phyloP scores from a whole-genome alignment of 2,329 filamentous ascomycete genomes.

The Neonectria magnoliae region DNA sequence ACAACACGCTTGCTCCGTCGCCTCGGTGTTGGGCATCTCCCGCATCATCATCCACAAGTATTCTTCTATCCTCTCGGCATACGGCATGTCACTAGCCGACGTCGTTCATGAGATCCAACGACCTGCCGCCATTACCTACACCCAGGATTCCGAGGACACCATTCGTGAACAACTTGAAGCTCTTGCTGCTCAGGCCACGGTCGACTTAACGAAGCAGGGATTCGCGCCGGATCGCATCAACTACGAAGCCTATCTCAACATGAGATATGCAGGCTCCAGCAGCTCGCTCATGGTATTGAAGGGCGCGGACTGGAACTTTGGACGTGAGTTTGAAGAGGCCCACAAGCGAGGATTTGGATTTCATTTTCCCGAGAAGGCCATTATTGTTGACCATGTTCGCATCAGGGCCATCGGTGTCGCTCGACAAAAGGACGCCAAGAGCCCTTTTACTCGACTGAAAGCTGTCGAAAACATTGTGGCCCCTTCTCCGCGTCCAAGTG shows the following conservation, averaged over 20 bases:
- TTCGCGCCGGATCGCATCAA: slow-evolving; percentile 54
- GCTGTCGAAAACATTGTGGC: slow-evolving; percentile 23
- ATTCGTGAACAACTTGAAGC: slow-evolving; percentile 37
- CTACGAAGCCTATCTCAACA: slow-evolving; percentile 55
- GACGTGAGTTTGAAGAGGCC: not conserved
- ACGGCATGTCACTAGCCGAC: slow-evolving; percentile 58
- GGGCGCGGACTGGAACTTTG: slow-evolving; percentile 34
- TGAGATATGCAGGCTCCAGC: slow-evolving; percentile 56
- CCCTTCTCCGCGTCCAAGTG: slow-evolving; percentile 30
- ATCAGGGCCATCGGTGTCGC: slow-evolving; percentile 36
- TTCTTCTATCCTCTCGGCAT: slow-evolving; percentile 58
- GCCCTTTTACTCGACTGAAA: slow-evolving; percentile 38
- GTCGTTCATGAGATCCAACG: slow-evolving; percentile 54
- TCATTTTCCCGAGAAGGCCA: slow-evolving; percentile 46
- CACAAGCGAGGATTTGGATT: slow-evolving; percentile 57
- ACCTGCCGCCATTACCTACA: slow-evolving; percentile 48
- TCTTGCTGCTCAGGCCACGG: slow-evolving; percentile 34
- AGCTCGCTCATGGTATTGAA: slow-evolving; percentile 54
- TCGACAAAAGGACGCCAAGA: not conserved
- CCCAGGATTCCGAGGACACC: slow-evolving; percentile 25
- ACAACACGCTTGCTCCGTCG: slow-evolving; percentile 57
- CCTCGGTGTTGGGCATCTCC: slow-evolving; percentile 54
- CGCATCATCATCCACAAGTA: slow-evolving; percentile 56
- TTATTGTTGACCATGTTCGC: slow-evolving; percentile 55
- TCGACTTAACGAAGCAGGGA: slow-evolving; percentile 45